Base-by-base conservation (phyloP, 2,329 filamentous ascomycete species). In the Ceratocystis destructans region DNA sequence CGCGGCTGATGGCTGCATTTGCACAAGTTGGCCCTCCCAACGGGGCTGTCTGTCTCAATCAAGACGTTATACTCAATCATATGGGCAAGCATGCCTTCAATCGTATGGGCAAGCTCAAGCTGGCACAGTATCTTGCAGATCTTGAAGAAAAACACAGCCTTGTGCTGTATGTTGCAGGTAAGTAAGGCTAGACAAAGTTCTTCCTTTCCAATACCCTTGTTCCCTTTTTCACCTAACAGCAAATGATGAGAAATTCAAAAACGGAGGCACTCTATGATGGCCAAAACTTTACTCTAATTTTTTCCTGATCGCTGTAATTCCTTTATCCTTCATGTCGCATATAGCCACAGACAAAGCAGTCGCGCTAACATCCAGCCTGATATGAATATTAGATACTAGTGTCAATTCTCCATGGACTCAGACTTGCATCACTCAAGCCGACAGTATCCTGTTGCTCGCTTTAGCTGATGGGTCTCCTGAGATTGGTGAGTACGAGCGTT, bases 331-430 rank as follows among this genome's bases (percentile, higher is more conserved):
- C 45, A n/a, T 50, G 66, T 17, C 45, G 46, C 25, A 66, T 45
- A 59, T 64, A 62, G 69, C 75, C 31, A 25, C 33, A 46, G 12
- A 37, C 45, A 78, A 72, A 76, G 69, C 68, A 37, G 28, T 5
- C 61, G 33, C 28, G 48, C 62, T 67, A 64, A 67, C n/a, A 48
- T 22, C 15, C 55, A 37, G 33, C 31, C 17, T 59, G 28, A 20
- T 22, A 31, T 22, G 17, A 59, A 64, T 59, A 8, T 22, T 64
- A 87, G 94, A 99, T 75, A 99, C 95, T 3, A 96, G 87, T 68
- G 94, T 97, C 71, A 97, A 96, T 71, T 90, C 95, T 1, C 92
- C 93, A 0, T 99, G 94, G 94, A 99, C 95, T 0, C 91, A 96
- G 72, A 97, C 94, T 0, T 99, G 95, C 74, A 96, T 99, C 70